Evolutionary conservation across 2,329 filamentous ascomycete genomes (phyloP).

Genomic region (Mycocentrospora acerina): DNA sequence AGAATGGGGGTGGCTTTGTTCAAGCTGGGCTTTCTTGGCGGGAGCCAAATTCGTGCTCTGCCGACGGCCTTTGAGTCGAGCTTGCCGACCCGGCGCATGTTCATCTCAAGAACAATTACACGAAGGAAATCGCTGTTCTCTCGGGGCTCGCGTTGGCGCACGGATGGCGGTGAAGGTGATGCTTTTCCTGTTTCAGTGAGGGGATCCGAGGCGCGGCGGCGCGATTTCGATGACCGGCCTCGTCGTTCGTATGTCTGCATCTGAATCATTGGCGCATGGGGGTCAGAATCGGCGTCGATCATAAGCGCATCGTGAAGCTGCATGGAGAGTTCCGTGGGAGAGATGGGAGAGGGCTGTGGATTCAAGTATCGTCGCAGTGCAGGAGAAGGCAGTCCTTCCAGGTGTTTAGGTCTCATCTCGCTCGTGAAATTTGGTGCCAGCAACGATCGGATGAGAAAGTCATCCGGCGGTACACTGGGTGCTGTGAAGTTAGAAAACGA

Average conservation of each 20-base stretch:
- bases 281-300: constrained; percentile 35
- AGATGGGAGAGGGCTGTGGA: constrained; percentile 49
- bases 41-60: constrained; percentile 61
- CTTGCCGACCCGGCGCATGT: constrained; percentile 66
- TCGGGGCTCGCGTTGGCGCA: constrained; percentile 61
- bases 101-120: constrained; percentile 67
- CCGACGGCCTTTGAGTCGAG: constrained; percentile 57
- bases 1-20: constrained; percentile 27
- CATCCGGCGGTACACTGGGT: constrained; percentile 55
- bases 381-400: constrained; percentile 56
- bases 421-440: constrained; percentile 60
- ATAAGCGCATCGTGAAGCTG: constrained; percentile 43
- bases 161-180: constrained; percentile 44
- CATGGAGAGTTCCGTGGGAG: constrained; percentile 42
- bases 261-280: constrained; percentile 59
- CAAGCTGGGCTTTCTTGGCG: constrained; percentile 51
- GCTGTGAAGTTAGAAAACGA: constrained; percentile 62
- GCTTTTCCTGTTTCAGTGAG: constrained; percentile 48
- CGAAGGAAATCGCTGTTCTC: constrained; percentile 66
- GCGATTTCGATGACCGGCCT: constrained; percentile 29
- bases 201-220: constrained; percentile 36
- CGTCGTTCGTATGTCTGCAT: constrained; percentile 61
- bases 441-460: constrained; percentile 62
- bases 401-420: constrained; percentile 60
- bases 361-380: constrained; percentile 64